Base-by-base conservation (phyloP, 495 filamentous ascomycete genomes). In the Hypoxylon subgilvum region DNA sequence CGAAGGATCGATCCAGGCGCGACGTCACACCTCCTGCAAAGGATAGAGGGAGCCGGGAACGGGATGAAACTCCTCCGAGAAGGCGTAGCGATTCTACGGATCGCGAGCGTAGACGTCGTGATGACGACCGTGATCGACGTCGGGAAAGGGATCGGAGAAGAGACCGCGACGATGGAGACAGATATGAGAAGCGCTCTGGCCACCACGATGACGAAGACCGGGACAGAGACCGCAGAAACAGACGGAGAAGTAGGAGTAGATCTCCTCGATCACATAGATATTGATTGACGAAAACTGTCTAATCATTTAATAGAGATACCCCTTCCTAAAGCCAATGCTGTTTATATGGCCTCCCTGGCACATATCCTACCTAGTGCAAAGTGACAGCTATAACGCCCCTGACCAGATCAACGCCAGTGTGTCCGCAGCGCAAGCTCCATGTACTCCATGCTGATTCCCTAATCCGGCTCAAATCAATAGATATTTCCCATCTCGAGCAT, bases 81-180 rank as follows among this genome's bases (percentile, higher is more conserved):
- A 66, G 52, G 25, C 63, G 60, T 19, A 47, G 63, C 13, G 58
- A 66, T 53, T 73, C 73, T 51, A 52, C 60, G 13, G 65, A 69
- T 39, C 65, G 55, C 21, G 69, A 69, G 23, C 57, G 58, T 10
- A 69, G 65, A 45, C 60, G 61, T 36, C 61, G 60, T 0, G 52
- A 66, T 23, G 57, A 58, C 23, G 56, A 67, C 19, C 50, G 58
- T 10, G 66, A 69, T 27, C 61, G 59, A 19, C 64, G 68, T 12
- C 65, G 59, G 14, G 57, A 55, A 4, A 67, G 45, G 8, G 57
- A 62, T 0, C 70, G 63, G 23, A 64, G 67, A 25, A 52, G 63
- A 68, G 69, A 61, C 36, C 42, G 55, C 25, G 65, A 66, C 49
- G 60, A 58, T 22, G 67, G 43, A 44, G 69, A 67, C 23, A 59